phyloP scores from a whole-genome alignment of 83 land plant species.

The Thuja plicata region DNA sequence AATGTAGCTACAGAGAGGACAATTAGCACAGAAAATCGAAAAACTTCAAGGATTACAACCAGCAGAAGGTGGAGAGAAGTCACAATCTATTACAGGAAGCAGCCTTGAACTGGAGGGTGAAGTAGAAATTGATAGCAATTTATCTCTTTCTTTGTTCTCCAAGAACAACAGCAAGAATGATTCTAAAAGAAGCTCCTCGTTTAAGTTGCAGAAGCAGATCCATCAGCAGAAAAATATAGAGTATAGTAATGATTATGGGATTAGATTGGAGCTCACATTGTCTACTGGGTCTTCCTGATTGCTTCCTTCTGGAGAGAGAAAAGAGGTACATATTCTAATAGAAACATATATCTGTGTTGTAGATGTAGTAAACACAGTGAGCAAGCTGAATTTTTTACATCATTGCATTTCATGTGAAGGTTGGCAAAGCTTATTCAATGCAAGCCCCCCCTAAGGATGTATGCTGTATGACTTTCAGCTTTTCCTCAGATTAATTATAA shows the following conservation, averaged over 20 bases:
- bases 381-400: background rate
- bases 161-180: background rate
- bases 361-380: background rate
- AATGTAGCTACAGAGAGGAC: too few species aligned
- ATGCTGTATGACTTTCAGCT: background rate
- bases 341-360: background rate
- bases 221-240: background rate
- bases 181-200: background rate
- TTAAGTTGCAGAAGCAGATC: background rate
- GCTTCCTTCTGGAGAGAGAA: background rate
- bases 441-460: background rate
- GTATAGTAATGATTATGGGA: background rate
- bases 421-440: background rate
- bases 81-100: too few species aligned
- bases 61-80: too few species aligned
- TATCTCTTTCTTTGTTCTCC: too few species aligned
- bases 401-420: background rate
- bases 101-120: background rate
- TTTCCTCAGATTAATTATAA: background rate
- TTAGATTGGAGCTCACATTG: conserved; percentile 11
- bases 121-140: too few species aligned
- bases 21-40: too few species aligned
- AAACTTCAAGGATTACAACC: too few species aligned
- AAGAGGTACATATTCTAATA: background rate
- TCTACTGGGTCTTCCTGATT: background rate